Percentiles rank a stretch among this genome's conserved stretches.
These are phyloP conservation scores for Keithomyces neogunnii DNA, from an alignment of 2,329 filamentous ascomycete species.

Conservation along the genomic window DNA sequence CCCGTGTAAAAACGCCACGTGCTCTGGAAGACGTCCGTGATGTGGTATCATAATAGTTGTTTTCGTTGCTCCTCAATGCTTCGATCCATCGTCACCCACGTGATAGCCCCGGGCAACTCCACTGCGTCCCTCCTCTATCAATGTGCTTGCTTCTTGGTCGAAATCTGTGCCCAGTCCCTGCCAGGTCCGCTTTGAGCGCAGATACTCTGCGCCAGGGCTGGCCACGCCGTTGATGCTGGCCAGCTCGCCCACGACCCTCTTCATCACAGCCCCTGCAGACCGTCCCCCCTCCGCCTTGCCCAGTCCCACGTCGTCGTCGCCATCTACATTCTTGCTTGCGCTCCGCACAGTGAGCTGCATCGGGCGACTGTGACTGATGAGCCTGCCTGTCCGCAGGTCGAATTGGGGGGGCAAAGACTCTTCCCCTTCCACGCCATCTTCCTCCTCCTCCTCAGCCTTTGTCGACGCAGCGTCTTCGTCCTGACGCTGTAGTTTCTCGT, in stretches of 20 bases:
- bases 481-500: conserved; percentile 11
- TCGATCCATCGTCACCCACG: conserved; percentile 50
- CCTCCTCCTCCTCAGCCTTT: conserved; percentile 9
- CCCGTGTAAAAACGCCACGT: too few species aligned
- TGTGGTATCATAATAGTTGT: neutral
- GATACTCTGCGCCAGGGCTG: conserved; percentile 86
- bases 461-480: conserved; percentile 8
- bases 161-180: conserved; percentile 86
- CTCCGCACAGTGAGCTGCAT: conserved; percentile 44
- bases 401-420: conserved; percentile 83
- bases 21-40: too few species aligned
- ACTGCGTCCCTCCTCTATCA: conserved; percentile 76
- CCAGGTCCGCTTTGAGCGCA: conserved; percentile 81
- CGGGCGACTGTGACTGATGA: conserved; percentile 70
- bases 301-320: conserved; percentile 8
- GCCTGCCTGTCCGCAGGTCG: conserved; percentile 79
- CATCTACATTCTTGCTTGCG: conserved; percentile 10
- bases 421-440: conserved; percentile 45
- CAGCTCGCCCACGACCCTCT: conserved; percentile 55
- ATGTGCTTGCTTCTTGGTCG: conserved; percentile 48
- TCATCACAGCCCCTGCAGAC: conserved; percentile 39
- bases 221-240: conserved; percentile 74
- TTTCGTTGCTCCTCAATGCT: conserved; percentile 15
- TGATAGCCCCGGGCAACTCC: conserved; percentile 86
- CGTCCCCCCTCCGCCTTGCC: neutral